These are phyloP conservation scores for Cyclotella cryptica DNA, from an alignment of 108 stramenopile genomes.

Conservation along the genomic window DNA sequence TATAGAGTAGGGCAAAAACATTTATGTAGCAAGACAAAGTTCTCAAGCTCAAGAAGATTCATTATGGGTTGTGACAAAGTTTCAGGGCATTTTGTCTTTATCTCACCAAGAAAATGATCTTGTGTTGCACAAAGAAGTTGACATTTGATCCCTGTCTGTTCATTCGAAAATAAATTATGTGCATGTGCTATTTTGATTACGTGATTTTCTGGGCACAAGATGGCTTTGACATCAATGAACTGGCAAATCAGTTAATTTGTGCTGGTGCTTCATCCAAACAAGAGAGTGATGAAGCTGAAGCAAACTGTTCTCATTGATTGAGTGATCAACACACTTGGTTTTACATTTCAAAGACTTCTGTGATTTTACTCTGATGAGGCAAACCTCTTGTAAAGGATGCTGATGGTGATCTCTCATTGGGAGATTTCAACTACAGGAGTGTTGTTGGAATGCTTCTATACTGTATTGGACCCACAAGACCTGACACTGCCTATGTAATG, in stretches of 20 bases:
- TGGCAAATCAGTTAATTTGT: background rate
- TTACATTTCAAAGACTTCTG: background rate
- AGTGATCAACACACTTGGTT: background rate
- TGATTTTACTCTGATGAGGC: background rate
- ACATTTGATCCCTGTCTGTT: background rate
- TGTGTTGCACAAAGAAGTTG: background rate
- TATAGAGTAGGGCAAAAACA: constrained; percentile 24
- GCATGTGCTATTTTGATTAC: constrained; percentile 16
- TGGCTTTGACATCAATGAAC: background rate
- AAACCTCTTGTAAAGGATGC: background rate
- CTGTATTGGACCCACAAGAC: background rate
- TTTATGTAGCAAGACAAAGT: constrained; percentile 50
- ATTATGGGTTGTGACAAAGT: constrained; percentile 37
- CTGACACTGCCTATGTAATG: background rate
- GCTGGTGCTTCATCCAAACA: background rate
- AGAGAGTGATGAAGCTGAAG: background rate
- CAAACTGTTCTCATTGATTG: background rate
- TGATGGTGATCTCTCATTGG: background rate
- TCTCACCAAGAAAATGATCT: constrained; percentile 9
- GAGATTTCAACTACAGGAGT: background rate
- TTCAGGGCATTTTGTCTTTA: background rate
- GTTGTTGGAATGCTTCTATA: constrained; percentile 3
- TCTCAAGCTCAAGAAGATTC: constrained; percentile 31
- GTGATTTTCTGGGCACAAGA: constrained; percentile 31
- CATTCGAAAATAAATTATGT: background rate